Percentiles rank a stretch among this genome's conserved stretches.
These are phyloP conservation scores for Boletus sp. DNA, from an alignment of 1,284 basidiomycete species.

Conservation along the genomic window DNA sequence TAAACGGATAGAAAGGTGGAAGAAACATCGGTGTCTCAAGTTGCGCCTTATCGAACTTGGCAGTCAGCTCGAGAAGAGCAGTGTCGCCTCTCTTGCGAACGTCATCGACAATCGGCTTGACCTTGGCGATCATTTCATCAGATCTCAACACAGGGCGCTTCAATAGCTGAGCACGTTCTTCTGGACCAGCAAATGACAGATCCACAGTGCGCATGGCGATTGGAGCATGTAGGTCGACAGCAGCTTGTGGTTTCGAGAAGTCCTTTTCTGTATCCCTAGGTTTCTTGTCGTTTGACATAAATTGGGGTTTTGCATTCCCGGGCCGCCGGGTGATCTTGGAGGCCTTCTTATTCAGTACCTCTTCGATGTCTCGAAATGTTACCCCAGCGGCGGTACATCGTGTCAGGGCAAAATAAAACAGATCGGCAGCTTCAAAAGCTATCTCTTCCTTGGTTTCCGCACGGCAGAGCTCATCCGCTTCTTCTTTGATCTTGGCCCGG, in stretches of 20 bases:
- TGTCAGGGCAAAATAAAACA: conserved; percentile 91
- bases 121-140: conserved; percentile 91
- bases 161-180: conserved; percentile 70
- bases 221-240: conserved; percentile 35
- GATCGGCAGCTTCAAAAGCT: conserved; percentile 95
- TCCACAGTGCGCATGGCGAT: conserved; percentile 79
- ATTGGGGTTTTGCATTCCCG: conserved; percentile 93
- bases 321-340: conserved; percentile 84
- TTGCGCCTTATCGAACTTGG: conserved; percentile 86
- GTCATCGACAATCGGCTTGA: conserved; percentile 90
- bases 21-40: conserved; percentile 60
- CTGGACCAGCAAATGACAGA: conserved; percentile 49
- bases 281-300: conserved; percentile 43
- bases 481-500: conserved; percentile 94
- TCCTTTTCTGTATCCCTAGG: conserved; percentile 28
- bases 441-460: conserved; percentile 82
- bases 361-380: conserved; percentile 80
- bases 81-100: conserved; percentile 84
- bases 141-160: conserved; percentile 91
- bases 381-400: conserved; percentile 88
- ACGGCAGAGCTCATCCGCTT: conserved; percentile 92
- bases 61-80: conserved; percentile 85
- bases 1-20: conserved; percentile 68
- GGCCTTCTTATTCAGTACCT: conserved; percentile 82
- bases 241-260: conserved; percentile 24